Conservation (phyloP, 495 filamentous ascomycete species). For the Neurospora sublineolata region DNA sequence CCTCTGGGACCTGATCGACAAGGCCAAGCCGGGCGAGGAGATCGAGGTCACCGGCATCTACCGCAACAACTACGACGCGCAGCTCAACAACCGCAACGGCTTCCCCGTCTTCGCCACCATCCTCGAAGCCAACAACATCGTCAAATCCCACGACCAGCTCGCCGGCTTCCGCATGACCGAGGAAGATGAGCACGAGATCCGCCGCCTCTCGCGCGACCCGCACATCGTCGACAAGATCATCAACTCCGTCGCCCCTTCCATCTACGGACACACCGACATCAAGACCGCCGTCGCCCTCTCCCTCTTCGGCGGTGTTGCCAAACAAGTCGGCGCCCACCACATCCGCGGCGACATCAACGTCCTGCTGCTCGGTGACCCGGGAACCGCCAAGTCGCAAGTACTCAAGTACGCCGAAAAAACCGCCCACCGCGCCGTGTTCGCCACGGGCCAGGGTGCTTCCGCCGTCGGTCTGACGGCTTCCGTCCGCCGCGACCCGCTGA, state of each 20-base stretch:
- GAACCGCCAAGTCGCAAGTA: slow-evolving; percentile 96
- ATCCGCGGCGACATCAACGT: slow-evolving; percentile 99
- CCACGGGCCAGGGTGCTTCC: slow-evolving; percentile 92
- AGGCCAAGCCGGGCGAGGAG: slow-evolving; percentile 94
- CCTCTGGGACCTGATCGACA: slow-evolving; percentile 94
- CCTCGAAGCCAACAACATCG: slow-evolving; percentile 90
- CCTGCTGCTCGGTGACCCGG: slow-evolving; percentile 90
- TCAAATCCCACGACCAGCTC: slow-evolving; percentile 95
- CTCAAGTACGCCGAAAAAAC: slow-evolving; percentile 98
- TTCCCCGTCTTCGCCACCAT: slow-evolving; percentile 99
- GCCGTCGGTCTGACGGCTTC: slow-evolving; percentile 97
- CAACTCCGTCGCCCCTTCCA: slow-evolving; percentile 88
- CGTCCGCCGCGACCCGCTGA: slow-evolving; percentile 91
- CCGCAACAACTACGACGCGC: slow-evolving; percentile 95
- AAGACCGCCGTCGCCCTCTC: slow-evolving; percentile 94
- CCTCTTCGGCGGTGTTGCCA: slow-evolving; percentile 90
- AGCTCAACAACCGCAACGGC: slow-evolving; percentile 96
- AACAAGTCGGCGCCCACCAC: slow-evolving; percentile 75
- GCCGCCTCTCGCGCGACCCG: slow-evolving; percentile 73
- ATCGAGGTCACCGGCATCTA: slow-evolving; percentile 96
- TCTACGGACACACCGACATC: slow-evolving; percentile 95
- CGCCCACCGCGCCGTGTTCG: slow-evolving; percentile 93
- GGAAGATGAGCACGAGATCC: slow-evolving; percentile 88
- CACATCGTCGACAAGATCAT: slow-evolving; percentile 92
- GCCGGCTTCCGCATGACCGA: slow-evolving; percentile 95